Evolutionary conservation across 2,329 filamentous ascomycete genomes (phyloP).

Genomic region (Emydomyces testavorans): DNA sequence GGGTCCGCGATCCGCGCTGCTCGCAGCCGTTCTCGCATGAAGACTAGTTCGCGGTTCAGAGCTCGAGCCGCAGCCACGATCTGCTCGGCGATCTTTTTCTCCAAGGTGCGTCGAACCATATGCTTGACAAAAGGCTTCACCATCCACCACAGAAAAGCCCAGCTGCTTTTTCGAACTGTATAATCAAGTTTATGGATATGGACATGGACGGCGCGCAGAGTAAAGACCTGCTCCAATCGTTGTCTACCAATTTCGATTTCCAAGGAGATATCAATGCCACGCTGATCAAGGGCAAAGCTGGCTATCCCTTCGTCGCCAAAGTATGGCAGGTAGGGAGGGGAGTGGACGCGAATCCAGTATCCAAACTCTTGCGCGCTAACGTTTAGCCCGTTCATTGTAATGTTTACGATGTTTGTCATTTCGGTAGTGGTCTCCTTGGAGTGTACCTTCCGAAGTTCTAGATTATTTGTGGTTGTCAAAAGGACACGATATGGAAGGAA

Average conservation of each 20-base stretch:
- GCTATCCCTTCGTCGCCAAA: conserved; percentile 75
- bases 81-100: conserved; percentile 61
- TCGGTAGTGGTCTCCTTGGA: conserved; percentile 52
- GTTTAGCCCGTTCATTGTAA: conserved; percentile 73
- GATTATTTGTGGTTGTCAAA: conserved; percentile 71
- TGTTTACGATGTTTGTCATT: conserved; percentile 60
- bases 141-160: conserved; percentile 68
- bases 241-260: conserved; percentile 75
- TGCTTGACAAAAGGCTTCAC: conserved; percentile 75
- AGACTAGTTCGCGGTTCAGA: conserved; percentile 75
- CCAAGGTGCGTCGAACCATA: conserved; percentile 65
- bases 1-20: conserved; percentile 76
- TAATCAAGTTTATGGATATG: conserved; percentile 81
- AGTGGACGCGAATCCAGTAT: conserved; percentile 75
- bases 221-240: conserved; percentile 67
- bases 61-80: conserved; percentile 59
- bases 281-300: conserved; percentile 72
- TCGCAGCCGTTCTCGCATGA: conserved; percentile 71
- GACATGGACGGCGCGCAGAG: conserved; percentile 63
- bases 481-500: conserved; percentile 79
- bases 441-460: conserved; percentile 72
- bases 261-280: conserved; percentile 74
- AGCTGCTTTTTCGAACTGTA: conserved; percentile 54
- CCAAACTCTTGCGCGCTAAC: conserved; percentile 77
- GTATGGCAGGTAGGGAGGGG: conserved; percentile 51